Base-by-base conservation (phyloP, 192 early-diverging fungal genomes). In the Chytriomyces hyalinus region DNA sequence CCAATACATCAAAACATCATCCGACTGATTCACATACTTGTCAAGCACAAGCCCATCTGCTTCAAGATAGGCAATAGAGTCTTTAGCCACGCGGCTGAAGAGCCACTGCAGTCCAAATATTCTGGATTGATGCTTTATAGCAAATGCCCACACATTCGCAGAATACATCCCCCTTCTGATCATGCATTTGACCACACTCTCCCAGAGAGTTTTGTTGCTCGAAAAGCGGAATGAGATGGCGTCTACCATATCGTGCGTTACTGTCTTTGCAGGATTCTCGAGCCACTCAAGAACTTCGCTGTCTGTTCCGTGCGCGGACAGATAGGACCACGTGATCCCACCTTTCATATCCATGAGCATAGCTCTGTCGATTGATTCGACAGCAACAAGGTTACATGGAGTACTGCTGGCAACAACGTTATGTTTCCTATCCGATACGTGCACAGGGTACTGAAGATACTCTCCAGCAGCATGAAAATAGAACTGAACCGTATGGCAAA, bases 341-440 rank as follows among this genome's bases (percentile, higher is more conserved):
- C 73, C 73, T 66, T 64, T 13, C 26, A 9, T 10, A 51, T 65
- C 73, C 61, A 75, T 24, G 46, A 75, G n/a, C 73, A 75, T 75
- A 15, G 73, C 43, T 57, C 66, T 75, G 10, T 75, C 73, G 5
- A 75, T 24, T 15, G 64, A 50, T 6, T 75, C 73, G 4, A 75
- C 62, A 22, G 44, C 73, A 22, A 53, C 45, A 15, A 75, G 48
- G 9, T 49, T 65, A 6, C 13, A 20, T 51, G 62, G 45, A 6
- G 63, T 6, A 48, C 73, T 75, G 17, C 51, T 60, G 6, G 73
- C 61, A 20, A 75, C 44, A 4, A 75, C 48, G 11, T n/a, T 9
- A 65, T 75, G 64, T 45, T 66, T 75, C 13, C 73, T 61, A 43
- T 75, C 64, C 6, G 73, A 22, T 1, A 75, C 8, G 22, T 49